phyloP scores from a whole-genome alignment of 441 rosid genomes.

The Gossypium trilobum region DNA sequence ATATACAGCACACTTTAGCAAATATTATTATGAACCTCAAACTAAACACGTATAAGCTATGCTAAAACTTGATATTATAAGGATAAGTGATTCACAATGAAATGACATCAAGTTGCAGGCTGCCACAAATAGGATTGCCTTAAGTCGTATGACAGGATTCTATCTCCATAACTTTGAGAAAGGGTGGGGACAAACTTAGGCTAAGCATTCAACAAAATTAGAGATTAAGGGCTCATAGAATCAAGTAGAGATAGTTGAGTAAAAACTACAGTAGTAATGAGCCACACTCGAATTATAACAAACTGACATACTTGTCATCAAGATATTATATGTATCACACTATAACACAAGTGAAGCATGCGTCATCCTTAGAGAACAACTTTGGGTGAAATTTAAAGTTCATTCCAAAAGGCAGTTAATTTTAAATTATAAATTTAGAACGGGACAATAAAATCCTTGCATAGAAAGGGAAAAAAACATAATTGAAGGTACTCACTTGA shows the following conservation, averaged over 20 bases:
- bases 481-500: conserved; percentile 43
- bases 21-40: neutral
- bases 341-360: neutral
- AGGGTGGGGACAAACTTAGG: neutral
- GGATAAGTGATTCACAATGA: neutral
- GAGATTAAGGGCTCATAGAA: neutral
- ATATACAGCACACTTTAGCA: neutral
- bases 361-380: neutral
- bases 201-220: neutral
- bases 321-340: neutral
- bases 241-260: neutral
- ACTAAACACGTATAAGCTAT: neutral
- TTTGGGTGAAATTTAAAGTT: neutral
- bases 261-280: neutral
- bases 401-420: neutral
- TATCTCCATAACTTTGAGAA: neutral
- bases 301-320: neutral
- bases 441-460: neutral
- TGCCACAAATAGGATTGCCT: neutral
- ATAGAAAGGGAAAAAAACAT: neutral
- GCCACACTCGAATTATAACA: neutral
- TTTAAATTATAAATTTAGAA: neutral
- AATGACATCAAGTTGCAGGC: neutral
- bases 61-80: neutral
- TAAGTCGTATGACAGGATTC: neutral